Evolutionary conservation across 2,329 filamentous ascomycete genomes (phyloP).

Genomic region (Hypoxylon sp.): DNA sequence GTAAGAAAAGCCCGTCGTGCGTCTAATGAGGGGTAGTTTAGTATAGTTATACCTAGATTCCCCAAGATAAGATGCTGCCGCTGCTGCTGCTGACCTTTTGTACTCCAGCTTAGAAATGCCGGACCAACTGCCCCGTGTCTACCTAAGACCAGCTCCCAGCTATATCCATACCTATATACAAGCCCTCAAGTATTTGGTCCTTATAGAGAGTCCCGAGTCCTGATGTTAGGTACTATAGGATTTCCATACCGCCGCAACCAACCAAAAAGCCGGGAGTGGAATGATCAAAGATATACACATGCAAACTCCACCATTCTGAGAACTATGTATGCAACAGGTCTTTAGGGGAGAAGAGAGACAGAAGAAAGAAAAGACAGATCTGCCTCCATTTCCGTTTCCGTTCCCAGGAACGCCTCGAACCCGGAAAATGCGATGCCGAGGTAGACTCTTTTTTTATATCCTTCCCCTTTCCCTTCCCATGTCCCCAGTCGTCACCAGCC

Average conservation of each 20-base stretch:
- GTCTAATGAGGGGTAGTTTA: not conserved
- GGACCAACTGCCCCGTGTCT: not conserved
- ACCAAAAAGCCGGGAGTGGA: not conserved
- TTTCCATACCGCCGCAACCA: not conserved
- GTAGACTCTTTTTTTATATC: slow-evolving; percentile 1
- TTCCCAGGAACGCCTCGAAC: slow-evolving; percentile 29
- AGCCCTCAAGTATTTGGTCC: not conserved
- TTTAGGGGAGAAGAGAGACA: not conserved
- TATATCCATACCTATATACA: not conserved
- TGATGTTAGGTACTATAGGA: not conserved
- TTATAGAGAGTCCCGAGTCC: not conserved
- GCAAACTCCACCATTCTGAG: slow-evolving; percentile 24
- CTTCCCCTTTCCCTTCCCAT: slow-evolving; percentile 5
- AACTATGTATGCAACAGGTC: slow-evolving; percentile 34
- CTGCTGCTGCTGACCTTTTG: too few relatives aligned
- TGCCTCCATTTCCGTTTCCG: slow-evolving; percentile 11
- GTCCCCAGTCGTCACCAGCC: slow-evolving; percentile 3
- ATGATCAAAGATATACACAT: slow-evolving; percentile 24
- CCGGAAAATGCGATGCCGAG: slow-evolving; percentile 17
- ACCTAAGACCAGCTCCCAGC: not conserved
- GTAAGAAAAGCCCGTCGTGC: not conserved
- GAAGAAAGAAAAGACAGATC: slow-evolving; percentile 13
- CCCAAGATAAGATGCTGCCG: not conserved
- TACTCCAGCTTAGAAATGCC: not conserved
- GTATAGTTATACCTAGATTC: not conserved